A percentile compares a stretch with the other conserved stretches of the same genome.
phyloP scores from a whole-genome alignment of 2,329 filamentous ascomycete genomes.

The Cordyceps pruinosa region DNA sequence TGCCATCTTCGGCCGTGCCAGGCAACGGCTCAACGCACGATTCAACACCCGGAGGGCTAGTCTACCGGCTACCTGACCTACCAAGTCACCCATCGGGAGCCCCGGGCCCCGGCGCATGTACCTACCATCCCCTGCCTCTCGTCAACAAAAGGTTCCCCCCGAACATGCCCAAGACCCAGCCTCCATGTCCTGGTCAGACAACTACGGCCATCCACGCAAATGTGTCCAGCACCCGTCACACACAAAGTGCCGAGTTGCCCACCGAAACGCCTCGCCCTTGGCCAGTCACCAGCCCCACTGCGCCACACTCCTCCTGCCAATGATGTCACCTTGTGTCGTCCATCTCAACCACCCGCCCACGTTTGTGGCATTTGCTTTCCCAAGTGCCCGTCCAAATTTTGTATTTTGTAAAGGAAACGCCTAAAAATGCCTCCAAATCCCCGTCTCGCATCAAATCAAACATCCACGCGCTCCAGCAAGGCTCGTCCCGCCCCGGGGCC shows the following conservation, averaged over 20 bases:
- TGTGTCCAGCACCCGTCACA: neutral
- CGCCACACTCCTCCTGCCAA: constrained; percentile 2
- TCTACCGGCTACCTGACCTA: neutral
- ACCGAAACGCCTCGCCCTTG: neutral
- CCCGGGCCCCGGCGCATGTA: neutral
- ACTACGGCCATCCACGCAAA: neutral
- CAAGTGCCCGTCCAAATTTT: neutral
- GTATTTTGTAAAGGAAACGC: neutral
- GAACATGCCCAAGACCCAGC: neutral
- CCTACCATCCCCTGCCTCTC: neutral
- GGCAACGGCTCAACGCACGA: neutral
- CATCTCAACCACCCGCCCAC: neutral
- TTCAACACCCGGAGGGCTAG: neutral
- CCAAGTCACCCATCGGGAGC: neutral
- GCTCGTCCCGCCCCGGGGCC: constrained; percentile 10
- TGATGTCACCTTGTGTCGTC: constrained; percentile 5
- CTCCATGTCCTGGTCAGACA: neutral
- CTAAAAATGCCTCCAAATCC: neutral
- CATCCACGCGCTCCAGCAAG: neutral
- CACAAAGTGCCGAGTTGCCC: neutral
- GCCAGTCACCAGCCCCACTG: constrained; percentile 5
- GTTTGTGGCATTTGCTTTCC: neutral
- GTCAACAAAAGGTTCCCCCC: neutral
- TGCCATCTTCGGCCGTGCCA: neutral
- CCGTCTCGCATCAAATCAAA: neutral